Evolutionary conservation across 805 yeast genomes (phyloP), one percentile per base, ranked within the genome.

Genomic region (Candida ipomoeae): DNA sequence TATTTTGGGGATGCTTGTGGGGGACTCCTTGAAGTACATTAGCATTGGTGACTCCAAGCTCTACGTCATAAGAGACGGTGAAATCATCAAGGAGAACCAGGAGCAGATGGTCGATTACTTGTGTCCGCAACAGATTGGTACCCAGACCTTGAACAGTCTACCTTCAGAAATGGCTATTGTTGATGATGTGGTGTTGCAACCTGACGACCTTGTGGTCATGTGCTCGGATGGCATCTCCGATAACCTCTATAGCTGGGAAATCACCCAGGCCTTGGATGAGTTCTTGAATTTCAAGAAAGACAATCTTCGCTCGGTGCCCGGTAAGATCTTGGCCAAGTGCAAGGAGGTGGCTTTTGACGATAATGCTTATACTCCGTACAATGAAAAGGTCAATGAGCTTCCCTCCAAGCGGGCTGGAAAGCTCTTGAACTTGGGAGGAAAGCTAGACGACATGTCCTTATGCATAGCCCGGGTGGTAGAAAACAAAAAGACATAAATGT

Each of bases 171-270:
- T 78, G 52, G 81, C 79, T 2, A 70, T 78, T 70, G 75, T 73
- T 26, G 71, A 68, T 38, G 70, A 75, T 10, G 60, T 74, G 35
- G 65, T 70, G 42, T 52, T 79, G 11, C 51, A 68, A 44, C 70
- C 66, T 37, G 64, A 70, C 41, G 84, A 79, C 55, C 56, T 78
- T 10, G 58, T 79, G 1, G 60, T 79, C 17, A 54, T 78, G 51
- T 77, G 82, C 52, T 75, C 82, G 1, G 84, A 79, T 59, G 84
- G 84, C 1, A 70, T 79, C 8, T 70, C 80, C 0, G 84, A 79
- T 59, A 79, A 79, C 55, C 62, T 79, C 38, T 79, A 74, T 57
- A 73, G 72, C 21, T 72, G 74, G 63, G 83, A 79, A 59, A 70
- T 79, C 6, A 53, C 67, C 32, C 65, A 72, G 32, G 63, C 65